Evolutionary conservation across 1,139 yeast species (phyloP).

Genomic region (Torulaspora pretoriensis): DNA sequence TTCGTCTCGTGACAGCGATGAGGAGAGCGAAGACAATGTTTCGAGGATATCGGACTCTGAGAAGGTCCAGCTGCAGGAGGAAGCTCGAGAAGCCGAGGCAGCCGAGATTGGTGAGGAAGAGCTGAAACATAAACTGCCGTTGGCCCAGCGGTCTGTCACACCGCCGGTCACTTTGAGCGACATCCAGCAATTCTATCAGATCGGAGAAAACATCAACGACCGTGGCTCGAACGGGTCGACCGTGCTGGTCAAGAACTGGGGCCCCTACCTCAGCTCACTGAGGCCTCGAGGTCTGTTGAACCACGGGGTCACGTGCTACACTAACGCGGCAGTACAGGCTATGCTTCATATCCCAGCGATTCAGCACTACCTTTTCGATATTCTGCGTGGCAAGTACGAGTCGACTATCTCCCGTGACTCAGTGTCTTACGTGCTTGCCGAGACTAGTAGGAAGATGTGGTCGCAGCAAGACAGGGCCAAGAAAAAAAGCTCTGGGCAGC

Average conservation of each 20-base stretch:
- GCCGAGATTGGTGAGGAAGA: conserved; percentile 28
- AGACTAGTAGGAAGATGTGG: conserved; percentile 67
- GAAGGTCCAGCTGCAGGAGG: conserved; percentile 38
- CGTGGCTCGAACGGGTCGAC: conserved; percentile 56
- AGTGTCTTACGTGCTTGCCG: conserved; percentile 71
- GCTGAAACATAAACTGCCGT: conserved; percentile 32
- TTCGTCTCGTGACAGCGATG: conserved; percentile 1
- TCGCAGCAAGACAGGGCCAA: conserved; percentile 39
- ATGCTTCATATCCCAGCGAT: conserved; percentile 87
- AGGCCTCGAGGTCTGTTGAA: conserved; percentile 78
- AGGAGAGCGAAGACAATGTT: conserved; percentile 12
- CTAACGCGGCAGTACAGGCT: conserved; percentile 92
- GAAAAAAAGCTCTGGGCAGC: conserved; percentile 32
- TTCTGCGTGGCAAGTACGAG: conserved; percentile 49
- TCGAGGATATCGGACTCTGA: conserved; percentile 33
- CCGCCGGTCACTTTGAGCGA: conserved; percentile 50
- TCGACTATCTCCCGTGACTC: conserved; percentile 49
- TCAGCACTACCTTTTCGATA: conserved; percentile 73
- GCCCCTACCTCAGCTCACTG: conserved; percentile 40
- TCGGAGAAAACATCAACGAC: conserved; percentile 51
- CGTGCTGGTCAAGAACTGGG: conserved; percentile 61
- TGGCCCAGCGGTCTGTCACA: conserved; percentile 34
- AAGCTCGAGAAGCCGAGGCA: conserved; percentile 27
- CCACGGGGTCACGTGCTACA: conserved; percentile 94
- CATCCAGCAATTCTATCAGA: conserved; percentile 44